Percentiles rank a stretch among this genome's conserved stretches.
Conservation (phyloP, 2,329 filamentous ascomycete genomes). For the Aureobasidium sp. region DNA sequence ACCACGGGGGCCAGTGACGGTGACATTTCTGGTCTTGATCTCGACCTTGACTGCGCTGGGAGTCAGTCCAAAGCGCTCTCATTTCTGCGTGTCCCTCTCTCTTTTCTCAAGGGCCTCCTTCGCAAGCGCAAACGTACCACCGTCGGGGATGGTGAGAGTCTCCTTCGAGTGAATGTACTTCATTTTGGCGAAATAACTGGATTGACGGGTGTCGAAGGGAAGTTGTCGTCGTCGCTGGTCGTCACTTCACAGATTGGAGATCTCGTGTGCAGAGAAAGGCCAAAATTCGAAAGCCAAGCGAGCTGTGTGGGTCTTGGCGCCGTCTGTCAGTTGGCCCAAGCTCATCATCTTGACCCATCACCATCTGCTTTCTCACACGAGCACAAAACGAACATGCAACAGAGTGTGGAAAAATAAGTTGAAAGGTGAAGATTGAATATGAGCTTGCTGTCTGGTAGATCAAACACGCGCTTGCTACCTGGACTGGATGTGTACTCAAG, state of each 20-base stretch:
- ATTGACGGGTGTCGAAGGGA: slow-evolving; percentile 16
- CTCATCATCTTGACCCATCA: neutral
- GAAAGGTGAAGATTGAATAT: neutral
- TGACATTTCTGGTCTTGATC: slow-evolving; percentile 96
- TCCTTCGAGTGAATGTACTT: slow-evolving; percentile 99
- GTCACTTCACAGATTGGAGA: neutral
- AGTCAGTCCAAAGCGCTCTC: slow-evolving; percentile 20
- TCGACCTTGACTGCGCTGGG: slow-evolving; percentile 74
- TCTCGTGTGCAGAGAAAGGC: neutral
- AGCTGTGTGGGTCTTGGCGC: slow-evolving; percentile 1
- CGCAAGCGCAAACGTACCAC: slow-evolving; percentile 59
- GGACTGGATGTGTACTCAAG: neutral
- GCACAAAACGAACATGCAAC: neutral
- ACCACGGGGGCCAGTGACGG: slow-evolving; percentile 94
- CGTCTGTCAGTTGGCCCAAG: neutral
- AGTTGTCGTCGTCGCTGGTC: slow-evolving; percentile 15
- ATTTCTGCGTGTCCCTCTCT: slow-evolving; percentile 5
- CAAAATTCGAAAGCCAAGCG: slow-evolving; percentile 2
- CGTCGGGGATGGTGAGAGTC: slow-evolving; percentile 89
- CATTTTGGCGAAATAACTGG: slow-evolving; percentile 62
- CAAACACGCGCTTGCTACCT: neutral
- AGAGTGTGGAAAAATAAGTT: neutral
- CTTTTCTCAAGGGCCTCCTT: slow-evolving; percentile 16
- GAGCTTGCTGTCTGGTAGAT: too few relatives aligned
- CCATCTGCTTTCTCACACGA: neutral